Percentiles rank a stretch among this genome's conserved stretches.
Conservation (phyloP, 345 rosid species). For the Hibiscus trionum region DNA sequence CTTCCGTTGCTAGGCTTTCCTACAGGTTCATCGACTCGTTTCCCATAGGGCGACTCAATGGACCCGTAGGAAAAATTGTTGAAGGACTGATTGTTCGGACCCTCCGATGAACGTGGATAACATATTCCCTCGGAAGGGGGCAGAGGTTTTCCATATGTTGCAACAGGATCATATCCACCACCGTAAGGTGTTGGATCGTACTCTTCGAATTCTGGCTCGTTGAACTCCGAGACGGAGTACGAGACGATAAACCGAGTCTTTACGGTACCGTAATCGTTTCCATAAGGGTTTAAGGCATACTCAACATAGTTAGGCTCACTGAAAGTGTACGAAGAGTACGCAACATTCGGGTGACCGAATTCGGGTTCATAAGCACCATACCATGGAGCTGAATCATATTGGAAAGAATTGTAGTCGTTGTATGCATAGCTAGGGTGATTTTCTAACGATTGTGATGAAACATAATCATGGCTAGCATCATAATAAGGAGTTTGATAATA, state of each 20-base stretch:
- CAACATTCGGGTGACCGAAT: conserved; percentile 8
- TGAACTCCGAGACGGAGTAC: conserved; percentile 35
- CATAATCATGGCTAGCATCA: neutral
- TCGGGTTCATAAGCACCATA: conserved; percentile 14
- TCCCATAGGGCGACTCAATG: conserved; percentile 21
- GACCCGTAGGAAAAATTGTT: conserved; percentile 27
- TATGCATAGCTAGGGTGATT: neutral
- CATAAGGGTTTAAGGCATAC: conserved; percentile 19
- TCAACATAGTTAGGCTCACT: conserved; percentile 27
- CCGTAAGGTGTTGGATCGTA: conserved; percentile 70
- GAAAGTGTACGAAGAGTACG: conserved; percentile 40
- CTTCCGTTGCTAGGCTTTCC: conserved; percentile 20
- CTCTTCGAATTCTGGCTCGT: conserved; percentile 49
- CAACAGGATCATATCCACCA: conserved; percentile 58
- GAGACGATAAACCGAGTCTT: conserved; percentile 35
- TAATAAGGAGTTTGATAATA: conserved; percentile 6
- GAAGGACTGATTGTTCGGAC: conserved; percentile 4
- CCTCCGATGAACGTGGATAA: conserved; percentile 38
- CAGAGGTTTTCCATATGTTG: conserved; percentile 59
- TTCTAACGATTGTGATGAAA: neutral
- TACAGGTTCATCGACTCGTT: conserved; percentile 13
- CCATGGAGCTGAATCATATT: conserved; percentile 5
- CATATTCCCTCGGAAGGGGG: conserved; percentile 52
- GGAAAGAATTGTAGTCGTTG: neutral
- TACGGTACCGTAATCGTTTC: conserved; percentile 12